phyloP scores from a whole-genome alignment of 371 early-diverging fungal species.

The Dinochytrium kinnereticum region DNA sequence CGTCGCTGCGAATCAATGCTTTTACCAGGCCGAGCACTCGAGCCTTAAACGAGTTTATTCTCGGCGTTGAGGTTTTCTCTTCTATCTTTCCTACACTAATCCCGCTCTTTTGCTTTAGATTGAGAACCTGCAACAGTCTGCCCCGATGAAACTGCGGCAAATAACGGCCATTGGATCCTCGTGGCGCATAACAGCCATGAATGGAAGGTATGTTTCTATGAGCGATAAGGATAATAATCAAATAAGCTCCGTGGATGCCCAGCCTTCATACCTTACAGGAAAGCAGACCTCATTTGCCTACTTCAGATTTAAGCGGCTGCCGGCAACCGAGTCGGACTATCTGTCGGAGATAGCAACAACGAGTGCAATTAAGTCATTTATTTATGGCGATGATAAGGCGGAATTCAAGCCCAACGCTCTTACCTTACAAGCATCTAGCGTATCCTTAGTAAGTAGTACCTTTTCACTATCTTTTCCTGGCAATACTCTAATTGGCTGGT shows the following conservation, averaged over 20 bases:
- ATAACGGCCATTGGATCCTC: slow-evolving; percentile 72
- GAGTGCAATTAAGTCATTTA: slow-evolving; percentile 41
- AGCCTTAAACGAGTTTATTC: slow-evolving; percentile 75
- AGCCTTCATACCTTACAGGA: slow-evolving; percentile 11
- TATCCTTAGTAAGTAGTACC: slow-evolving; percentile 31
- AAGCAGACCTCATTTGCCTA: slow-evolving; percentile 46
- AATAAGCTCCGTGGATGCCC: neutral
- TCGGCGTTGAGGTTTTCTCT: slow-evolving; percentile 82
- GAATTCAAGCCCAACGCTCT: slow-evolving; percentile 25
- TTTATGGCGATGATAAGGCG: slow-evolving; percentile 33
- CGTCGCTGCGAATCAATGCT: slow-evolving; percentile 89
- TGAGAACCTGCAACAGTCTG: slow-evolving; percentile 72
- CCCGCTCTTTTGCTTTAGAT: slow-evolving; percentile 58
- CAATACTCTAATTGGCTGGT: neutral
- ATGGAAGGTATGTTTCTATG: slow-evolving; percentile 27
- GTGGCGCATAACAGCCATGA: slow-evolving; percentile 72
- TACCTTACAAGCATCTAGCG: slow-evolving; percentile 29
- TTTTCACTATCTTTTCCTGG: neutral
- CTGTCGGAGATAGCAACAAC: slow-evolving; percentile 44
- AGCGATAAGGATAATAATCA: neutral
- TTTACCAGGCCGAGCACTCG: slow-evolving; percentile 86
- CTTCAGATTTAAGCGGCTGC: slow-evolving; percentile 39
- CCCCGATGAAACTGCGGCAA: slow-evolving; percentile 70
- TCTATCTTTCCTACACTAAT: too few relatives aligned
- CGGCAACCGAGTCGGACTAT: neutral